Conservation (phyloP, 1,284 basidiomycete species). For the Boletus semigastroideus region DNA sequence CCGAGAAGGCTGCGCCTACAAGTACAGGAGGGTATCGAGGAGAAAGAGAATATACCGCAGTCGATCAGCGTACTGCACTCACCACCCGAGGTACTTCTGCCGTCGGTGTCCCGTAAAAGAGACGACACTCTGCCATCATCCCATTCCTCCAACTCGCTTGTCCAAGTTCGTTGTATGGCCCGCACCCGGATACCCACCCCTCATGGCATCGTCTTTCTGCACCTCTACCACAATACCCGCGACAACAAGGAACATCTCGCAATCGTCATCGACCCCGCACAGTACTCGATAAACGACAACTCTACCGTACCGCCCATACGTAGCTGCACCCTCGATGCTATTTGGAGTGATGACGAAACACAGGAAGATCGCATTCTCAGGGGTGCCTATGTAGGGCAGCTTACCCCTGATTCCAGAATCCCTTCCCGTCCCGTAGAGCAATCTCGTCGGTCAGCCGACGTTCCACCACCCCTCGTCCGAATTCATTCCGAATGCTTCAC, state of each 20-base stretch:
- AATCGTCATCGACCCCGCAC: constrained; percentile 90
- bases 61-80: constrained; percentile 22
- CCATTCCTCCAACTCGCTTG: constrained; percentile 4
- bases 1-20: constrained; percentile 60
- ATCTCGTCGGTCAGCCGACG: constrained; percentile 26
- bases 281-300: constrained; percentile 50
- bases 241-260: constrained; percentile 97
- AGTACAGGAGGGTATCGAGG: constrained; percentile 17
- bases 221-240: constrained; percentile 91
- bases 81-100: constrained; percentile 25
- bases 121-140: constrained; percentile 8
- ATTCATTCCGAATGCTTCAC: constrained; percentile 99
- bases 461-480: constrained; percentile 83
- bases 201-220: constrained; percentile 91
- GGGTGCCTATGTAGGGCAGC: constrained; percentile 90
- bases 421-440: constrained; percentile 48
- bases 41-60: constrained; percentile 34
- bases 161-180: constrained; percentile 88
- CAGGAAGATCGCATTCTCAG: constrained; percentile 92
- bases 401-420: constrained; percentile 59
- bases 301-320: constrained; percentile 63
- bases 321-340: constrained; percentile 79
- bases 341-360: constrained; percentile 87
- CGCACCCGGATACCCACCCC: constrained; percentile 97
- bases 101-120: constrained; percentile 27